Percentiles rank a stretch among this genome's conserved stretches.
Conservation (phyloP, 2,329 filamentous ascomycete genomes). For the Aspergillus brunneoviolaceus region DNA sequence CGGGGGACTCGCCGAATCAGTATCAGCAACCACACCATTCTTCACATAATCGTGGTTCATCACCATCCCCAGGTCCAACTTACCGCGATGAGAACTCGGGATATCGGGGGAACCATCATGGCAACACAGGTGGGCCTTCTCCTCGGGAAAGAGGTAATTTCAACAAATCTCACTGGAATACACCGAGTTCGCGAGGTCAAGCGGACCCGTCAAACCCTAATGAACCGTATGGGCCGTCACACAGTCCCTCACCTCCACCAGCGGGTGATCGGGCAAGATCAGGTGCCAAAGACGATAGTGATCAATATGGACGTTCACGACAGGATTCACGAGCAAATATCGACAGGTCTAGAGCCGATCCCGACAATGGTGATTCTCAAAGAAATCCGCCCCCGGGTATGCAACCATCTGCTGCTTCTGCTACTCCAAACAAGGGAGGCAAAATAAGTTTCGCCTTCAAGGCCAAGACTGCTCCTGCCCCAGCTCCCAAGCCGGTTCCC, state of each 20-base stretch:
- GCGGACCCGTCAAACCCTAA: slow-evolving; percentile 45
- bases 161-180: slow-evolving; percentile 71
- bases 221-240: slow-evolving; percentile 36
- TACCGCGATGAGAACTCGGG: slow-evolving; percentile 55
- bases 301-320: slow-evolving; percentile 58
- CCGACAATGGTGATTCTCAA: slow-evolving; percentile 40
- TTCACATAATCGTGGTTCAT: slow-evolving; percentile 58
- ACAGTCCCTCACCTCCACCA: slow-evolving; percentile 31
- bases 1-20: slow-evolving; percentile 55
- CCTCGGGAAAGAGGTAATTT: slow-evolving; percentile 61
- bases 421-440: slow-evolving; percentile 55
- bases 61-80: slow-evolving; percentile 36
- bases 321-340: slow-evolving; percentile 68
- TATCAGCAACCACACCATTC: slow-evolving; percentile 51
- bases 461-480: slow-evolving; percentile 63
- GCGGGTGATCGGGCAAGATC: slow-evolving; percentile 36
- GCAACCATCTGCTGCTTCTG: slow-evolving; percentile 55
- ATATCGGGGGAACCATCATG: slow-evolving; percentile 62
- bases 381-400: slow-evolving; percentile 54
- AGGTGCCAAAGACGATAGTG: slow-evolving; percentile 55
- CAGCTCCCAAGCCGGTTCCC: slow-evolving; percentile 52
- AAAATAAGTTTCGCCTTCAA: slow-evolving; percentile 97
- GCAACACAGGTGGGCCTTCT: slow-evolving; percentile 36
- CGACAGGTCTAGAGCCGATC: slow-evolving; percentile 51
- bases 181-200: slow-evolving; percentile 55